Base-by-base conservation (phyloP, 1,284 basidiomycete genomes). In the Leucoagaricus sp. region DNA sequence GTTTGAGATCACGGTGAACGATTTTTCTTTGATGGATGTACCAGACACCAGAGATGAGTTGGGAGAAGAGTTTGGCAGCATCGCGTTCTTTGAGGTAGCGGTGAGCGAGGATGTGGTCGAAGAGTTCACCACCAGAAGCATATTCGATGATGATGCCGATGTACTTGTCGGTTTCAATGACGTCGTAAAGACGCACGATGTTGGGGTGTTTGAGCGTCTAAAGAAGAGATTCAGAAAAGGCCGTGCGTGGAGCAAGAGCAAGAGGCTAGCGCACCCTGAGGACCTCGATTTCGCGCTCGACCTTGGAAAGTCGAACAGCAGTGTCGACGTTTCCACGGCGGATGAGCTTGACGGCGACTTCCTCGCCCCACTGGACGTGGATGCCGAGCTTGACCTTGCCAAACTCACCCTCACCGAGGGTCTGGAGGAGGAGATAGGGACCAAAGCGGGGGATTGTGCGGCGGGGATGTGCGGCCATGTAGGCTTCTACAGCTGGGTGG, bases 11-110 rank as follows among this genome's bases (percentile, higher is more conserved):
- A 58, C 96, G 94, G 72, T 99, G 96, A 49, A 99, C 95, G 63
- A 99, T 98, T 77, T 98, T 96, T 81, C 98, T 98, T 74, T 94
- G 88, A 76, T 99, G 97, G 53, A 99, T 93, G 75, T 99, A 99
- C 84, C 93, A 94, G 40, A 99, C 97, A 61, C 96, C 97, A 5
- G 95, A 98, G 67, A 99, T 91, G 71, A 99, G 92, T 75, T 99
- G 97, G 12, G 95, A 93, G 72, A 99, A 99, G 42, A 99, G 87
- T 69, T 93, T 94, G 64, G 93, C 91, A 1, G 97, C 97, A 68
- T 98, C 96, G 63, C 87, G 87, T 73, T 99, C 97, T 64, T 92
- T 91, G 65, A 99, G 86, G 71, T 97, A 98, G 48, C 96, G 91
- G 74, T 98, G 97, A 23, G 96, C 96, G 48, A 99, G 85, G 71